Percentiles rank a stretch among this genome's conserved stretches.
These are phyloP conservation scores for Rhytidiadelphus loreus DNA, from an alignment of 225 moss, liverwort and hornwort species.

Conservation along the genomic window DNA sequence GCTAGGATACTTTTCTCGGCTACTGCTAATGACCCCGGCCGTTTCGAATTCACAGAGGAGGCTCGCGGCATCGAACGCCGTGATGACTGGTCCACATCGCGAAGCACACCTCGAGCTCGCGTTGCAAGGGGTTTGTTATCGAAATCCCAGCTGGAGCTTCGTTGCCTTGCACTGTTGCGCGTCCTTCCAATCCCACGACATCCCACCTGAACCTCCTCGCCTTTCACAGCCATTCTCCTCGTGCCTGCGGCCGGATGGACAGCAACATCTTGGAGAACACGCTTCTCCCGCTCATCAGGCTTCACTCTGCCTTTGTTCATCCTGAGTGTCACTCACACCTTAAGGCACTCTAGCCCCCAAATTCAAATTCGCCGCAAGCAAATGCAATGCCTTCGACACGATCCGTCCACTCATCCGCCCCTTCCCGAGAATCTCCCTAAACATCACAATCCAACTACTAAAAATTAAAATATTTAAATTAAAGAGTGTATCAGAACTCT, in stretches of 20 bases:
- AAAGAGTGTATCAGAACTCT: not conserved
- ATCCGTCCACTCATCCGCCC: not conserved
- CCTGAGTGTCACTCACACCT: not conserved
- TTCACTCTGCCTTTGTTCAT: constrained; percentile 31
- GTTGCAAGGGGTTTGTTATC: constrained; percentile 19
- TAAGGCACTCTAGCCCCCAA: not conserved
- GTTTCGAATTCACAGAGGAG: constrained; percentile 23
- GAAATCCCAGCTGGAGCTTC: constrained; percentile 39
- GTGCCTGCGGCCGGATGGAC: constrained; percentile 32
- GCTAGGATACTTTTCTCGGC: constrained; percentile 15
- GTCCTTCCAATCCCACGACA: constrained; percentile 47
- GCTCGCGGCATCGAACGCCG: constrained; percentile 23
- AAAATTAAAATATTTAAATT: no score
- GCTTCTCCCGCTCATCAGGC: constrained; percentile 31
- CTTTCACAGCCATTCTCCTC: constrained; percentile 32
- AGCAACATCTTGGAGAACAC: constrained; percentile 7
- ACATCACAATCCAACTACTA: not conserved
- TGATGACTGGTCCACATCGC: constrained; percentile 16
- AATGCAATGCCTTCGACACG: not conserved
- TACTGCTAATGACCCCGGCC: not conserved
- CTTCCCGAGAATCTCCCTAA: not conserved
- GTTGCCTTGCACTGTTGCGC: constrained; percentile 7
- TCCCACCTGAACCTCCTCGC: constrained; percentile 36
- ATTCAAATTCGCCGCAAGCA: not conserved
- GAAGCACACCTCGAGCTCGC: constrained; percentile 19